Evolutionary conservation across 139 green algal species (phyloP), one percentile per base, ranked within the genome.

Genomic region (Dunaliella sp.): DNA sequence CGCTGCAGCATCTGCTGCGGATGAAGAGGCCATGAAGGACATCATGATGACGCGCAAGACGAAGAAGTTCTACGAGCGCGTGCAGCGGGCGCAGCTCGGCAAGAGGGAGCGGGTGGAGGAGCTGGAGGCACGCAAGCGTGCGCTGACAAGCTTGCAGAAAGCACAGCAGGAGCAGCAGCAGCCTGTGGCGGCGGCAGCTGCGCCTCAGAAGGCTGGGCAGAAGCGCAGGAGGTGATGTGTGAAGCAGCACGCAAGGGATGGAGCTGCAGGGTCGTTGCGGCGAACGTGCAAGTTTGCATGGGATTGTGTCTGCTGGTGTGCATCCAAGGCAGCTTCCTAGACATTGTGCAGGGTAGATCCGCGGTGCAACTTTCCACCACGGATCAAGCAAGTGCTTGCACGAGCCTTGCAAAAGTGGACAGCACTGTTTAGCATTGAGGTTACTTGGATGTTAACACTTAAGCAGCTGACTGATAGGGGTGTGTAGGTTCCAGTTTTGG

Each of bases 1-100:
- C n/a, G 88, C 48, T 65, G 48, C 48, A 26, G 48, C 48, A 7
- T n/a, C n/a, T n/a, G 48, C 90, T 22, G 91, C 88, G 2, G 92
- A 91, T 30, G 92, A 97, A 31, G 87, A 89, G 38, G 89, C 84
- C 1, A 94, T 98, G 91, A 93, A 94, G 58, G 92, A 95, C 76
- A 95, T 97, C 0, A 96, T 99, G 93, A 98, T 99, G 94, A 95
- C 92, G 12, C 91, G 95, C 81, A 99, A 99, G 92, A 91, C 88
- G 30, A 85, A 91, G 25, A 96, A 97, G 89, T 84, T 98, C 86
- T 99, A 98, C 89, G 94, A 97, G 65, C 87, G 91, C 72, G 95
- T 98, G 74, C 92, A 96, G 82, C 86, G 89, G 12, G 87, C 88
- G 31, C 75, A 90, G 83, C 88, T 79, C 12, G 92, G 91, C 36